Percentiles rank a stretch among this genome's conserved stretches.
phyloP scores from a whole-genome alignment of 768 basidiomycete species.

The Coprinopsis sp. region DNA sequence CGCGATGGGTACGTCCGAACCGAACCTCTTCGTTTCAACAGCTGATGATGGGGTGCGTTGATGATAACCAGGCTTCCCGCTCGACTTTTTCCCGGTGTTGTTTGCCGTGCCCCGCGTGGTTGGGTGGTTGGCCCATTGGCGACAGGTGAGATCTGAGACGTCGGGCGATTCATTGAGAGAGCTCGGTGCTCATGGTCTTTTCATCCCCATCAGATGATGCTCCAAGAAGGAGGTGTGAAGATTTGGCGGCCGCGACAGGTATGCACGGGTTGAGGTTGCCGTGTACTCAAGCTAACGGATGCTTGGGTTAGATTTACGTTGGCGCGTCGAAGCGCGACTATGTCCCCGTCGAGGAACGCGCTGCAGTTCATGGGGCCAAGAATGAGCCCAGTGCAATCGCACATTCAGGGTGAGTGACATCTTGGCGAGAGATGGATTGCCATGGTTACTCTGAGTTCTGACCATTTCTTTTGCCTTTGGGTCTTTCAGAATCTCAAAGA shows the following conservation, averaged over 20 bases:
- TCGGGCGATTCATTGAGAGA: background rate
- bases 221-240: slow-evolving; percentile 84
- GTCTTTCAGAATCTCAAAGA: slow-evolving; percentile 54
- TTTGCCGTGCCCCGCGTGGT: slow-evolving; percentile 91
- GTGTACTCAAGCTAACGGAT: slow-evolving; percentile 2
- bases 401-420: slow-evolving; percentile 68
- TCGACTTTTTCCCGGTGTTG: slow-evolving; percentile 91
- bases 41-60: background rate
- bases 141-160: slow-evolving; percentile 48
- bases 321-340: slow-evolving; percentile 74
- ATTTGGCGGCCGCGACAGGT: slow-evolving; percentile 90
- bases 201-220: slow-evolving; percentile 65
- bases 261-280: slow-evolving; percentile 15
- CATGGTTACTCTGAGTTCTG: slow-evolving; percentile 39
- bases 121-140: slow-evolving; percentile 92
- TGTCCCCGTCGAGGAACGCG: slow-evolving; percentile 58
- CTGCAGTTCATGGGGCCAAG: slow-evolving; percentile 46
- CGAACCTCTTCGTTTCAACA: background rate
- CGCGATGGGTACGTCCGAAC: slow-evolving; percentile 66
- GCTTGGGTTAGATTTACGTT: slow-evolving; percentile 60
- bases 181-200: slow-evolving; percentile 6
- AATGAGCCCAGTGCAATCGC: slow-evolving; percentile 58
- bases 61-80: slow-evolving; percentile 65
- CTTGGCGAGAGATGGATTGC: slow-evolving; percentile 28
- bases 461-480: slow-evolving; percentile 6